Percentiles rank a stretch among this genome's conserved stretches.
These are phyloP conservation scores for Backusella macrospora DNA, from an alignment of 192 early-diverging fungal species.

Conservation along the genomic window DNA sequence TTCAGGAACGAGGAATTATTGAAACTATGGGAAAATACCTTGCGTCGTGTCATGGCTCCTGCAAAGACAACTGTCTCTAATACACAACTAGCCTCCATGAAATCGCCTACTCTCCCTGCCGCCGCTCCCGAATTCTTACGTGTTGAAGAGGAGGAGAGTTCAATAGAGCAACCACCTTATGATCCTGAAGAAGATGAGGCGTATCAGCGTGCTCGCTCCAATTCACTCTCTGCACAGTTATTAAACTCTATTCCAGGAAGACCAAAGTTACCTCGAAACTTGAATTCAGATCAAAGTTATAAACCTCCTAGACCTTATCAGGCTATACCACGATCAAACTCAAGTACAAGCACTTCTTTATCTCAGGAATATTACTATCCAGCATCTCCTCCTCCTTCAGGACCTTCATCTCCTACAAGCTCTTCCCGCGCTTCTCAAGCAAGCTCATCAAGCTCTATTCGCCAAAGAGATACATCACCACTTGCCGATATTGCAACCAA, in stretches of 20 bases:
- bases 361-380: conserved; percentile 41
- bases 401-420: conserved; percentile 57
- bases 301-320: conserved; percentile 19
- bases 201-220: conserved; percentile 33
- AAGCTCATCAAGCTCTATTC: conserved; percentile 38
- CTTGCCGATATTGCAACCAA: conserved; percentile 56
- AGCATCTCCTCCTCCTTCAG: conserved; percentile 58
- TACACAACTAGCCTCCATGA: conserved; percentile 38
- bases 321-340: conserved; percentile 17
- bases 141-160: conserved; percentile 31
- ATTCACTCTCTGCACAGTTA: conserved; percentile 11
- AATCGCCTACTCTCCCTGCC: conserved; percentile 29
- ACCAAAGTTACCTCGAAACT: not conserved
- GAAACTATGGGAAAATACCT: conserved; percentile 81
- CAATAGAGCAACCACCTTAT: not conserved
- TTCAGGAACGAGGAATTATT: conserved; percentile 92
- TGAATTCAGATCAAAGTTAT: conserved; percentile 8
- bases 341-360: conserved; percentile 11
- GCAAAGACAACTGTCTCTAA: conserved; percentile 42
- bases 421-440: conserved; percentile 39
- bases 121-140: conserved; percentile 22
- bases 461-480: conserved; percentile 49
- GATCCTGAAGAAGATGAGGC: conserved; percentile 37
- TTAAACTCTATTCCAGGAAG: not conserved
- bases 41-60: conserved; percentile 61